These are phyloP conservation scores for Sporothrix luriei DNA, from an alignment of 2,329 filamentous ascomycete species.

Conservation along the genomic window DNA sequence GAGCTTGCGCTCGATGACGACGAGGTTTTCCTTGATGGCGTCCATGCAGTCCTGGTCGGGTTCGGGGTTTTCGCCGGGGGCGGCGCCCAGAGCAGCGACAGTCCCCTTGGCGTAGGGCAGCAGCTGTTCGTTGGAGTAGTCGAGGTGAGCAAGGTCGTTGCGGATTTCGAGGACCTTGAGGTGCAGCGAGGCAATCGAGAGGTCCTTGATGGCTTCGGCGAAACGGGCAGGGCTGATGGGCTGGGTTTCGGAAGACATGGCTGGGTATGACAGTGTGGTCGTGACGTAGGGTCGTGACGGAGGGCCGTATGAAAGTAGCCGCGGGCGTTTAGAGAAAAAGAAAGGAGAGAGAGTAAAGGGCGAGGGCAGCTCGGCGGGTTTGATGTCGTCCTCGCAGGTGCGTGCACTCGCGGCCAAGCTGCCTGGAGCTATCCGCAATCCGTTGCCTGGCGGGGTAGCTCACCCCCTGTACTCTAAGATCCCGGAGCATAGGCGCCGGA, in stretches of 20 bases:
- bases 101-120: slow-evolving; percentile 64
- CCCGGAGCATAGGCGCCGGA: slow-evolving; percentile 13
- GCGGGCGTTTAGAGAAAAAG: not conserved
- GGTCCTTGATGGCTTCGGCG: slow-evolving; percentile 66
- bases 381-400: not conserved
- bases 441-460: slow-evolving; percentile 26
- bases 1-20: slow-evolving; percentile 68
- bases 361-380: not conserved
- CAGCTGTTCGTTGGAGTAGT: slow-evolving; percentile 73
- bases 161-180: slow-evolving; percentile 75
- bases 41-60: slow-evolving; percentile 73
- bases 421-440: slow-evolving; percentile 23
- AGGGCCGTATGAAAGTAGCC: not conserved
- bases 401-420: slow-evolving; percentile 10
- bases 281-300: not conserved
- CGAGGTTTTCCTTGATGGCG: slow-evolving; percentile 71
- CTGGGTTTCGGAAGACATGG: slow-evolving; percentile 63
- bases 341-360: not conserved
- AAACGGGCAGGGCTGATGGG: slow-evolving; percentile 67
- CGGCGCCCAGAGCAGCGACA: slow-evolving; percentile 41
- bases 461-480: not conserved
- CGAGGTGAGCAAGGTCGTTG: slow-evolving; percentile 73
- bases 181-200: slow-evolving; percentile 67
- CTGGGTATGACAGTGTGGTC: not conserved
- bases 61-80: slow-evolving; percentile 37